Conservation (phyloP, 1,284 basidiomycete species). For the Pisolithus thermaeus region DNA sequence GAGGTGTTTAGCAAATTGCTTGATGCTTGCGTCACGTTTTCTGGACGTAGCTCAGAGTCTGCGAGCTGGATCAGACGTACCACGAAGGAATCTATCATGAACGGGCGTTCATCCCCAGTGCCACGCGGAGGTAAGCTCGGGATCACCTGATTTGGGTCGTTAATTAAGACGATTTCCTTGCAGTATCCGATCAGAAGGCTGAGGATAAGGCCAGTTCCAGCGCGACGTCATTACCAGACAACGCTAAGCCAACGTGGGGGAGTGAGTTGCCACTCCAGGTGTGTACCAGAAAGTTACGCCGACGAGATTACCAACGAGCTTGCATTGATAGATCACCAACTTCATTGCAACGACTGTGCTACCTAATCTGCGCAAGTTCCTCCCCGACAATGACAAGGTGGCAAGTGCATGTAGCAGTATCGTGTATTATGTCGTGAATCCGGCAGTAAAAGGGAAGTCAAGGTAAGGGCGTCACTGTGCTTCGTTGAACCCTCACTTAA, state of each 20-base stretch:
- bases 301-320: not conserved
- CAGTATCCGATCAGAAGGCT: constrained; percentile 34
- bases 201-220: constrained; percentile 55
- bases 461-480: constrained; percentile 38
- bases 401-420: constrained; percentile 75
- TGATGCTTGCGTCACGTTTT: constrained; percentile 73
- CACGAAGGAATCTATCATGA: constrained; percentile 53
- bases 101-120: constrained; percentile 66
- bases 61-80: constrained; percentile 74
- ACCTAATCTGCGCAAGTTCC: constrained; percentile 74
- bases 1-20: constrained; percentile 85
- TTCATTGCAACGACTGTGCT: constrained; percentile 72
- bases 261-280: constrained; percentile 53
- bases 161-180: constrained; percentile 2
- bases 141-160: not conserved
- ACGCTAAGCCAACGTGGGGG: constrained; percentile 35
- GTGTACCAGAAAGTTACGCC: constrained; percentile 5
- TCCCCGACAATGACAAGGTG: constrained; percentile 84
- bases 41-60: constrained; percentile 71
- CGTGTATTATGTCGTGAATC: constrained; percentile 80
- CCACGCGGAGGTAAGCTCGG: constrained; percentile 40
- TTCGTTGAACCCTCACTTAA: constrained; percentile 1
- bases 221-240: constrained; percentile 38
- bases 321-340: constrained; percentile 51
- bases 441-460: constrained; percentile 69